These are phyloP conservation scores for Alloascoidea hylecoeti DNA, from an alignment of 805 yeast species.

Conservation along the genomic window DNA sequence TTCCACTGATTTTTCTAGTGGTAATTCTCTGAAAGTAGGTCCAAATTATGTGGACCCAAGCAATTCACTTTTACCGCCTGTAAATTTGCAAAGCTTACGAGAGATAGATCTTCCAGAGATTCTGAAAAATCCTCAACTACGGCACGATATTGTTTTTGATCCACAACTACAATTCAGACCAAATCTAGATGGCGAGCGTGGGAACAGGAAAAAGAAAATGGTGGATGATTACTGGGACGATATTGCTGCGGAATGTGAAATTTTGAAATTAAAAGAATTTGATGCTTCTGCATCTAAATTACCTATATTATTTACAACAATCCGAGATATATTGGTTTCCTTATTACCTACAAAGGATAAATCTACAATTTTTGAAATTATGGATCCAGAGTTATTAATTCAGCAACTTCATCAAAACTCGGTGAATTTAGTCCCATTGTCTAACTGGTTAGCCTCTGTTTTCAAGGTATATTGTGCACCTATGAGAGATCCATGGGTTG, in stretches of 20 bases:
- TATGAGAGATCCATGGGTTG: slow-evolving; percentile 76
- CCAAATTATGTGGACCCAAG: no score
- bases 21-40: no score
- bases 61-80: slow-evolving; percentile 53
- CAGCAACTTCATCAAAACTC: slow-evolving; percentile 55
- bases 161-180: slow-evolving; percentile 78
- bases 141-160: slow-evolving; percentile 75
- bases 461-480: slow-evolving; percentile 81
- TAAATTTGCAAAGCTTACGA: slow-evolving; percentile 54
- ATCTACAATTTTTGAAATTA: slow-evolving; percentile 42
- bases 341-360: slow-evolving; percentile 61
- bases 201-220: slow-evolving; percentile 52
- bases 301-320: slow-evolving; percentile 52
- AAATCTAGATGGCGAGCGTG: slow-evolving; percentile 73
- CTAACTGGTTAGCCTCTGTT: slow-evolving; percentile 56
- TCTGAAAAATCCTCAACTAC: slow-evolving; percentile 65
- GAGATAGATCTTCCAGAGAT: slow-evolving; percentile 75
- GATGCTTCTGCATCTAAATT: slow-evolving; percentile 23
- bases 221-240: slow-evolving; percentile 69
- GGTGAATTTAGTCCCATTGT: slow-evolving; percentile 49
- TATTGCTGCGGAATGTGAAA: slow-evolving; percentile 44
- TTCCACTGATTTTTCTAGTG: no score
- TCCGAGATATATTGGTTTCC: slow-evolving; percentile 53
- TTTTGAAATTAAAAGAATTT: slow-evolving; percentile 19
- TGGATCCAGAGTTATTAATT: slow-evolving; percentile 54